These are phyloP conservation scores for Tolypocladium nubicola DNA, from an alignment of 2,329 filamentous ascomycete species.

Conservation along the genomic window DNA sequence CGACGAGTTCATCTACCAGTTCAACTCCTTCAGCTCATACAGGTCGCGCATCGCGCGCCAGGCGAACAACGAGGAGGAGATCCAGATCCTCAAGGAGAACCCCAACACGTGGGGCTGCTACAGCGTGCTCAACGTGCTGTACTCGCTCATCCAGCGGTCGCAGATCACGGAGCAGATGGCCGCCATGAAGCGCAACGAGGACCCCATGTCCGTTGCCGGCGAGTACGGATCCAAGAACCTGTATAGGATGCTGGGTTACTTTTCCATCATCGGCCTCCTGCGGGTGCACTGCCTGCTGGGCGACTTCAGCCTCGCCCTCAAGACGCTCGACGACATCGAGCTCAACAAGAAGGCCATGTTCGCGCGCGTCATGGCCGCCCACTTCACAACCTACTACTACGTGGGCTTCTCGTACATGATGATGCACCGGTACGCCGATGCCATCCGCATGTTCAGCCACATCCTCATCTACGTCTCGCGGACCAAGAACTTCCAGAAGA, in stretches of 20 bases:
- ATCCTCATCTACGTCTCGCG: constrained; percentile 97
- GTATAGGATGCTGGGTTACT: constrained; percentile 98
- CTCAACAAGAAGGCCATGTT: constrained; percentile 99
- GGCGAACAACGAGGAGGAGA: constrained; percentile 82
- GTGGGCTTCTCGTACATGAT: constrained; percentile 99
- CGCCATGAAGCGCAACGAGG: constrained; percentile 89
- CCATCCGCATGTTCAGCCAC: constrained; percentile 99
- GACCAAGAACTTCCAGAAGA: constrained; percentile 99
- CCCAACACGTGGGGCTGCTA: constrained; percentile 99
- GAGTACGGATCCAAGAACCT: constrained; percentile 91
- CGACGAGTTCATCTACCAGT: constrained; percentile 99
- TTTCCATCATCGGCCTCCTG: constrained; percentile 95
- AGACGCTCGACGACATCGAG: constrained; percentile 98
- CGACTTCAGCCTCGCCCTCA: constrained; percentile 95
- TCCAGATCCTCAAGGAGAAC: constrained; percentile 84
- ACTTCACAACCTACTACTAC: constrained; percentile 99
- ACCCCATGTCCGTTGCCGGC: constrained; percentile 76
- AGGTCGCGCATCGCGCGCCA: constrained; percentile 80
- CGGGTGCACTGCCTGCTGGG: constrained; percentile 93
- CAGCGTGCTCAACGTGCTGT: constrained; percentile 96
- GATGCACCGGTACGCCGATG: constrained; percentile 98
- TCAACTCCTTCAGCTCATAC: constrained; percentile 98
- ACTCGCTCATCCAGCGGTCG: constrained; percentile 96
- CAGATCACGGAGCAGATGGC: constrained; percentile 97
- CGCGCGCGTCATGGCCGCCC: constrained; percentile 95